Evolutionary conservation across 148 eudicot species (phyloP), one percentile per base, ranked within the genome.

Genomic region (Chenopodium formosanum): DNA sequence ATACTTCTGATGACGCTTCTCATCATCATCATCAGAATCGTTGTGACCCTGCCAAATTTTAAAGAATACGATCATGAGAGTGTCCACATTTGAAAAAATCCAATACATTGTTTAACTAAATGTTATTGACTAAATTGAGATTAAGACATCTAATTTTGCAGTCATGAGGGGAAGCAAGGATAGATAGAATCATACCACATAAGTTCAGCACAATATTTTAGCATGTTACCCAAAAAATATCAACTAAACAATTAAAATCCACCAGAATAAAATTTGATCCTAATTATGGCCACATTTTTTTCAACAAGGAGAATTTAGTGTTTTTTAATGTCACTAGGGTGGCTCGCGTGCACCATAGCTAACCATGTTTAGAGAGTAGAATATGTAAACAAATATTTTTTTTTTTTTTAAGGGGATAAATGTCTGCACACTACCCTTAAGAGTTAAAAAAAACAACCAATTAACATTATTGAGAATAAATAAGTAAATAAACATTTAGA

Each of bases 21-120:
- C 79, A 19, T 84, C 82, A 73, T 80, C 86, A 70, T 84, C 86
- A 58, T 65, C 82, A 71, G 86, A 84, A 77, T 80, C 83, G 64
- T 77, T 58, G 70, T 29, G 78, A 75, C 78, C 74, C 83, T 84
- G 81, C 65, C 10, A 50, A 20, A 73, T 73, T 46, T 27, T 0
- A 62, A 8, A 23, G 12, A 78, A 37, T 62, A 29, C 14, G 3
- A 72, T 13, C 19, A 9, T 20, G 22, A 23, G 60, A 11, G 10
- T 16, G n/a, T 69, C n/a, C 22, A 69, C 11, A 32, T 29, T 3
- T 32, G 44, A 8, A 40, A 1, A 66, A 29, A 27, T 27, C 25
- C 50, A 70, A 3, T 37, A 70, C 25, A 19, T 19, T 37, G 74
- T 25, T 6, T 44, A 8, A 71, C 4, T 17, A 48, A 25, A 11